Percentiles rank a stretch among this genome's conserved stretches.
phyloP scores from a whole-genome alignment of 345 rosid species.

The Gossypium sturtianum region DNA sequence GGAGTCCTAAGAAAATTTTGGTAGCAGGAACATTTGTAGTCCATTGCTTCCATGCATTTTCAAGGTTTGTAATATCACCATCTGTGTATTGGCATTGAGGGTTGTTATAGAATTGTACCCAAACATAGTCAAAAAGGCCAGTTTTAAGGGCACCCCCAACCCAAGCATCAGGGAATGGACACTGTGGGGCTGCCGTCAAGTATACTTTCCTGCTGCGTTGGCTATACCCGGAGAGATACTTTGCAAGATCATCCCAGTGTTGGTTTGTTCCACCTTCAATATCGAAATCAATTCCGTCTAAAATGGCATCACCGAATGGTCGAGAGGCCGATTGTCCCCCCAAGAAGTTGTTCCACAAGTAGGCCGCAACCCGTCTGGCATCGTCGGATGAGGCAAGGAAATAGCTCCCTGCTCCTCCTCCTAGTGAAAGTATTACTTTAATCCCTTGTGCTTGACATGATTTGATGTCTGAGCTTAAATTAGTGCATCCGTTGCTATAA shows the following conservation, averaged over 20 bases:
- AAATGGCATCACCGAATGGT: slow-evolving; percentile 12
- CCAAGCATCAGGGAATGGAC: too few species aligned
- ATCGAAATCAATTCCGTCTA: slow-evolving; percentile 17
- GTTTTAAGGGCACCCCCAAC: background rate
- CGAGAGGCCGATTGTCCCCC: slow-evolving; percentile 11
- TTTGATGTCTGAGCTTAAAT: background rate
- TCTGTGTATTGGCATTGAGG: slow-evolving; percentile 7
- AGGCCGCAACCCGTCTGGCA: slow-evolving; percentile 7
- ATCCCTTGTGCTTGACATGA: slow-evolving; percentile 20
- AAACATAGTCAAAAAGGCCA: slow-evolving; percentile 16
- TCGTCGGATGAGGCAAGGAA: slow-evolving; percentile 7
- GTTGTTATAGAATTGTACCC: slow-evolving; percentile 24
- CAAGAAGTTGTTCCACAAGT: slow-evolving; percentile 14
- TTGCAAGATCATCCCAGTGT: slow-evolving; percentile 3
- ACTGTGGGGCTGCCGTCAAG: slow-evolving; percentile 10
- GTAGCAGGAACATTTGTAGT: background rate
- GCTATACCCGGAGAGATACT: background rate
- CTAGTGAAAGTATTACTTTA: slow-evolving; percentile 26
- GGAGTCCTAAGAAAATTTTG: slow-evolving; percentile 18
- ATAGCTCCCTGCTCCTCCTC: slow-evolving; percentile 17
- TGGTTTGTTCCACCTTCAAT: background rate
- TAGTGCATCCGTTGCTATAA: slow-evolving; percentile 7
- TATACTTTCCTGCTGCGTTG: background rate
- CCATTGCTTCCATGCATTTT: slow-evolving; percentile 21
- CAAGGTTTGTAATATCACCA: background rate